A percentile compares a stretch with the other conserved stretches of the same genome.
phyloP scores from a whole-genome alignment of 2,329 filamentous ascomycete genomes.

The Talaromyces sp. region DNA sequence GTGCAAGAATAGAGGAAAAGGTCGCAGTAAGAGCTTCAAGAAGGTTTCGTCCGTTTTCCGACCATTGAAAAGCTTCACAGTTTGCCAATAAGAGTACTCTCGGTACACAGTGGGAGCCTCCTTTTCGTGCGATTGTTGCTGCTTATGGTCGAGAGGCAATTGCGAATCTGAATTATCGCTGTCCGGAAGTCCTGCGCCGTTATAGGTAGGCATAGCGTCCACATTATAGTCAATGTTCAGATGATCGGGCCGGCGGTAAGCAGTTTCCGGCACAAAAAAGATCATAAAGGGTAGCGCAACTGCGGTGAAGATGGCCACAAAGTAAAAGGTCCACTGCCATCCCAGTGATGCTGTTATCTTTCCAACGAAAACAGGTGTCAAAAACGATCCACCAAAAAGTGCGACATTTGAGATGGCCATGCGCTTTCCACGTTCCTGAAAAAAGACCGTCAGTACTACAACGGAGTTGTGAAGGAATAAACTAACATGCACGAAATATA shows the following conservation, averaged over 20 bases:
- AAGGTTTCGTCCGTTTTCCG: slow-evolving; percentile 75
- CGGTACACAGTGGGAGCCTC: background rate
- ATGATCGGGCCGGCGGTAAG: slow-evolving; percentile 61
- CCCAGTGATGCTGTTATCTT: slow-evolving; percentile 71
- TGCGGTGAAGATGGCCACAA: slow-evolving; percentile 78
- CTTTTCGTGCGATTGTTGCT: background rate
- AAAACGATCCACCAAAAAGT: slow-evolving; percentile 66
- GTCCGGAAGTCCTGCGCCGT: background rate
- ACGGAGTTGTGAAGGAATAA: background rate
- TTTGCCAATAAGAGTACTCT: slow-evolving; percentile 47
- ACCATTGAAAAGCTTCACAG: slow-evolving; percentile 68
- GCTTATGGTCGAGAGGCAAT: slow-evolving; percentile 4
- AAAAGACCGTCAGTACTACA: background rate
- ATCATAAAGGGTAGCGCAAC: slow-evolving; percentile 65
- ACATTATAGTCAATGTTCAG: slow-evolving; percentile 65
- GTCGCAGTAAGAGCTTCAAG: slow-evolving; percentile 60
- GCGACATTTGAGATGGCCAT: slow-evolving; percentile 76
- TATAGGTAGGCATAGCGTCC: slow-evolving; percentile 20
- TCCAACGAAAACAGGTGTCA: slow-evolving; percentile 85
- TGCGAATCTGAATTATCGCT: slow-evolving; percentile 11
- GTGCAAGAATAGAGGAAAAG: slow-evolving; percentile 76
- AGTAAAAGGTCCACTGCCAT: slow-evolving; percentile 87
- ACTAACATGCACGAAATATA: slow-evolving; percentile 81
- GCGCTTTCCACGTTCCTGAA: slow-evolving; percentile 67
- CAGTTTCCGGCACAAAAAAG: slow-evolving; percentile 79